Percentiles rank a stretch among this genome's conserved stretches.
Evolutionary conservation across 345 rosid genomes (phyloP).

Genomic region (Conringia planisiliqua): DNA sequence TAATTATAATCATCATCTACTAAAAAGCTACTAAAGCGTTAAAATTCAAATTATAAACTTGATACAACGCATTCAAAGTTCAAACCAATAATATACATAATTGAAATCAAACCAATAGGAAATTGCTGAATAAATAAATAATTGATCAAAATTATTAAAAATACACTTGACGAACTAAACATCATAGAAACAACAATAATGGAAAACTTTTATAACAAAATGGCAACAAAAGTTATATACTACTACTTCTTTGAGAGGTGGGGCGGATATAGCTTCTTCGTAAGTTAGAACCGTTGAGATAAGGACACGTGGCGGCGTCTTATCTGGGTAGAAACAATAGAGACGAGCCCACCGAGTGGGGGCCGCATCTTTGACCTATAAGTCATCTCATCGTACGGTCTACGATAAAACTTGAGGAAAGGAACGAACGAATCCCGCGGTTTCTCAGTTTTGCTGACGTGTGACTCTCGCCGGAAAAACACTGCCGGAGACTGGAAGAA

Average conservation of each 20-base stretch:
- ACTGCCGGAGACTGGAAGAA: constrained; percentile 94
- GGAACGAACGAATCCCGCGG: constrained; percentile 70
- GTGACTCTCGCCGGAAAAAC: constrained; percentile 75
- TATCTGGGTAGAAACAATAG: constrained; percentile 71
- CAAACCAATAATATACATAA: neutral
- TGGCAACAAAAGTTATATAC: constrained; percentile 29
- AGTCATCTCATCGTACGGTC: constrained; percentile 98
- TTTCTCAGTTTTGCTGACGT: constrained; percentile 56
- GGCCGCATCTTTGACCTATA: constrained; percentile 98
- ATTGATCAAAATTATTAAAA: constrained; percentile 31
- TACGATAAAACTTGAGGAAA: constrained; percentile 69
- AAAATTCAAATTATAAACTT: neutral
- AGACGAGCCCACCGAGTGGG: constrained; percentile 79
- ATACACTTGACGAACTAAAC: constrained; percentile 11
- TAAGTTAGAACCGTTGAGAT: constrained; percentile 78
- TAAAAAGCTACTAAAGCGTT: neutral
- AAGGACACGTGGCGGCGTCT: constrained; percentile 88
- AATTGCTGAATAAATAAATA: constrained; percentile 21
- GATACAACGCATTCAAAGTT: constrained; percentile 6
- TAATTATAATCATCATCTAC: neutral
- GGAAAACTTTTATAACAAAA: neutral
- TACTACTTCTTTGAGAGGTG: neutral
- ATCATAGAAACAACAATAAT: constrained; percentile 12
- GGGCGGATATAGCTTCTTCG: neutral
- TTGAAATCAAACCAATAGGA: neutral